Conservation (phyloP, 1,284 basidiomycete genomes). For the Earliella scabrosa region DNA sequence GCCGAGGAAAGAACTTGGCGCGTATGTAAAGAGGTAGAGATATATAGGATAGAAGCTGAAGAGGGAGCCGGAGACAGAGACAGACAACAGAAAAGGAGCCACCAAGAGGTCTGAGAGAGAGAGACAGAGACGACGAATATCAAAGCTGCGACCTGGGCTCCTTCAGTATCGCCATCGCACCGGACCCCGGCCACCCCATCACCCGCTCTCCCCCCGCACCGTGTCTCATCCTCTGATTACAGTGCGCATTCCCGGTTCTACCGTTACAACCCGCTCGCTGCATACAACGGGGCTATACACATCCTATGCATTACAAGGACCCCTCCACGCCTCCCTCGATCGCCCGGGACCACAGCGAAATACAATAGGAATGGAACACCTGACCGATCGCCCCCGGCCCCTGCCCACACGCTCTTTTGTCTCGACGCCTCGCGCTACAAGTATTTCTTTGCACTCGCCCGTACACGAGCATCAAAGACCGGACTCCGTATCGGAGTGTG, state of each 20-base stretch:
- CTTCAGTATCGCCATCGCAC: slow-evolving; percentile 26
- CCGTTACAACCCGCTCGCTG: not conserved
- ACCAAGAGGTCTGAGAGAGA: slow-evolving; percentile 35
- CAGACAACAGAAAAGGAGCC: slow-evolving; percentile 37
- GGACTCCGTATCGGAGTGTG: slow-evolving; percentile 81
- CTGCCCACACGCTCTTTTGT: slow-evolving; percentile 9
- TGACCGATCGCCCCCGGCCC: not conserved
- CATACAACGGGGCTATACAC: not conserved
- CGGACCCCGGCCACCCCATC: slow-evolving; percentile 27
- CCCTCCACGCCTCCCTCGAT: not conserved
- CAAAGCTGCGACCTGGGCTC: slow-evolving; percentile 5
- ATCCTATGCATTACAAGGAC: not conserved
- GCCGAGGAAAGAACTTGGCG: slow-evolving; percentile 31
- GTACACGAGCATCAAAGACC: slow-evolving; percentile 82
- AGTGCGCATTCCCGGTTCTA: not conserved
- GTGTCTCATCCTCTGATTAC: not conserved
- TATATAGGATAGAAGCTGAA: slow-evolving; percentile 41
- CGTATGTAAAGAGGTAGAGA: slow-evolving; percentile 40
- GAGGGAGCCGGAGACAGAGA: slow-evolving; percentile 38
- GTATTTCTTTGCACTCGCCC: slow-evolving; percentile 86
- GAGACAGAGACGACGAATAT: slow-evolving; percentile 30
- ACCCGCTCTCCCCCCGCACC: slow-evolving; percentile 8
- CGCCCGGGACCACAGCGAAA: not conserved
- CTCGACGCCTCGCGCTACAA: slow-evolving; percentile 47
- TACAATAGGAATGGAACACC: slow-evolving; percentile 12